phyloP scores from a whole-genome alignment of 495 filamentous ascomycete species.

The Cercophora sp. region DNA sequence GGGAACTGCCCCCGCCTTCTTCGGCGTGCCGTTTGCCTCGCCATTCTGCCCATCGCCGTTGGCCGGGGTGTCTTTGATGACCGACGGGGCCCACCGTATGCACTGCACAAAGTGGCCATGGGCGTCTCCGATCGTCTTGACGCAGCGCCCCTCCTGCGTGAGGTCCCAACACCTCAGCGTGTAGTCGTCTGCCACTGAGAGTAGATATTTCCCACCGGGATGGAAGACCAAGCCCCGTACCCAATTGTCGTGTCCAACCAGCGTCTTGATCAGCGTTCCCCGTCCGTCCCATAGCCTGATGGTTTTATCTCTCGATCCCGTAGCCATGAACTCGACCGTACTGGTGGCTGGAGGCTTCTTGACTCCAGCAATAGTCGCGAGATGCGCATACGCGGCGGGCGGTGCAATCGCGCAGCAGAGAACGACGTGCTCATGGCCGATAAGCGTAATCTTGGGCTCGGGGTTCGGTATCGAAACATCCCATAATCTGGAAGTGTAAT shows the following conservation, averaged over 20 bases:
- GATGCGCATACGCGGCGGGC: constrained; percentile 66
- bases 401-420: constrained; percentile 91
- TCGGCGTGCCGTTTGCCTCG: constrained; percentile 42
- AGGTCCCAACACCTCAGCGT: constrained; percentile 95
- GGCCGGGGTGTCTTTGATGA: constrained; percentile 55
- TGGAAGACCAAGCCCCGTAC: constrained; percentile 85
- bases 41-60: constrained; percentile 54
- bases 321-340: constrained; percentile 85
- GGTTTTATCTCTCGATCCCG: constrained; percentile 84
- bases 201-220: constrained; percentile 87
- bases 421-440: constrained; percentile 86
- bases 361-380: constrained; percentile 76
- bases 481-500: constrained; percentile 80
- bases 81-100: constrained; percentile 84
- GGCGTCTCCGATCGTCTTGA: constrained; percentile 73
- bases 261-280: constrained; percentile 80
- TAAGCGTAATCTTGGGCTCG: constrained; percentile 73
- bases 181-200: constrained; percentile 86
- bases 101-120: constrained; percentile 87
- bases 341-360: constrained; percentile 73
- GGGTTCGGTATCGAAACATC: constrained; percentile 65
- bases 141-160: constrained; percentile 81
- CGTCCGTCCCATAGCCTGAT: constrained; percentile 88
- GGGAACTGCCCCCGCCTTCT: constrained; percentile 37
- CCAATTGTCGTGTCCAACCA: constrained; percentile 96